phyloP scores from a whole-genome alignment of 192 early-diverging fungal species.

The Linderina pennispora region DNA sequence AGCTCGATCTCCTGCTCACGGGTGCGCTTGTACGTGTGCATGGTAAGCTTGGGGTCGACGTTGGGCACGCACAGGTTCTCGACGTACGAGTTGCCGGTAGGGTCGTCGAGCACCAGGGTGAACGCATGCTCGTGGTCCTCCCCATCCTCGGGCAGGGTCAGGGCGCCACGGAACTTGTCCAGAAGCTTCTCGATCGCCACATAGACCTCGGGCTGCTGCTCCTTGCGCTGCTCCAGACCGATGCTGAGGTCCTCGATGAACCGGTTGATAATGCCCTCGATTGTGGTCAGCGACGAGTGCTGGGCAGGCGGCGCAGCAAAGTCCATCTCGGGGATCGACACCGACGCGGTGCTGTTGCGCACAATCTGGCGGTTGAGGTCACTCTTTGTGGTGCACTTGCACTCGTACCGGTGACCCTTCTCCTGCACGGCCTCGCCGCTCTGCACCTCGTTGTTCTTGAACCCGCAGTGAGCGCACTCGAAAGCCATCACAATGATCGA shows the following conservation, averaged over 20 bases:
- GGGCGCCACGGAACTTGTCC: conserved; percentile 53
- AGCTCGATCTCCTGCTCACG: conserved; percentile 72
- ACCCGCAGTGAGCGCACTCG: conserved; percentile 83
- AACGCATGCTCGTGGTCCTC: conserved; percentile 40
- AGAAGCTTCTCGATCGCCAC: conserved; percentile 69
- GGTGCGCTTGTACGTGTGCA: conserved; percentile 65
- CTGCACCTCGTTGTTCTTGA: conserved; percentile 87
- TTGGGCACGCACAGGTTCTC: conserved; percentile 77
- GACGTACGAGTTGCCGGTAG: conserved; percentile 86
- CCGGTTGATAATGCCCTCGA: conserved; percentile 75
- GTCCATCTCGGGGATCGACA: conserved; percentile 78
- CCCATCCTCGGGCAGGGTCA: conserved; percentile 42
- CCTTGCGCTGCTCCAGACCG: conserved; percentile 76
- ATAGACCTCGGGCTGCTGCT: conserved; percentile 57
- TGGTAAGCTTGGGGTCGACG: conserved; percentile 66
- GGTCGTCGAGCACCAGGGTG: conserved; percentile 81
- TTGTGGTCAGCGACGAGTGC: conserved; percentile 78
- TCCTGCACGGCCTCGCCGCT: conserved; percentile 77
- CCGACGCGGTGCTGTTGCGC: conserved; percentile 73
- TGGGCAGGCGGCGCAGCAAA: conserved; percentile 82
- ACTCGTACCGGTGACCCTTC: conserved; percentile 65
- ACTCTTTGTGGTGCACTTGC: conserved; percentile 55
- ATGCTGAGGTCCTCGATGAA: conserved; percentile 75
- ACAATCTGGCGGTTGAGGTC: conserved; percentile 91
- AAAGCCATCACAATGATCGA: conserved; percentile 81